Evolutionary conservation across 306 rosid species (phyloP).

Genomic region (Lagenaria siceraria): DNA sequence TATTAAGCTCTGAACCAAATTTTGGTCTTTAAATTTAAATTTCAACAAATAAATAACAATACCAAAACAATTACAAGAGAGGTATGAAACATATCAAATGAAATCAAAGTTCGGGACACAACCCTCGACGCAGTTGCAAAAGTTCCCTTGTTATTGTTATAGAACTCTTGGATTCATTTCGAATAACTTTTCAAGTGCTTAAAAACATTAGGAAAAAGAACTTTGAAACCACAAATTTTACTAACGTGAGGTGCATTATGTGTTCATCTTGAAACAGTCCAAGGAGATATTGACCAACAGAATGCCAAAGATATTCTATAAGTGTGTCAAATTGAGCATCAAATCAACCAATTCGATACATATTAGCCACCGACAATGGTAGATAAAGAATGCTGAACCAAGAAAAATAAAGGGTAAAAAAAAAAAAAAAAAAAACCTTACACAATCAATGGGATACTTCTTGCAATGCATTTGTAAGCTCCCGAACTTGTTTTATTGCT

Average conservation of each 20-base stretch:
- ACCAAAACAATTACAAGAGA: background rate
- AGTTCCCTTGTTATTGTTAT: background rate
- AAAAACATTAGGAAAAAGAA: no score
- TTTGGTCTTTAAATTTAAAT: background rate
- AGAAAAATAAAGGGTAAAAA: background rate
- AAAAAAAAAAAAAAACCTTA: background rate
- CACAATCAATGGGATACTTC: constrained; percentile 23
- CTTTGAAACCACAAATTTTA: background rate
- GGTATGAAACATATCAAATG: background rate
- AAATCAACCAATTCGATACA: constrained; percentile 7
- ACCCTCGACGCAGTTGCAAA: background rate
- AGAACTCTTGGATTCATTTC: no score
- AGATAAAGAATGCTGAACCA: constrained; percentile 3
- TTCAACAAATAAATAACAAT: background rate
- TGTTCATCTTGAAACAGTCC: background rate
- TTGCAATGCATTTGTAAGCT: constrained; percentile 69
- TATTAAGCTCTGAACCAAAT: background rate
- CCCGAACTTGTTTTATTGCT: constrained; percentile 70
- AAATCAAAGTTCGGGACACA: background rate
- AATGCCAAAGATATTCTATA: background rate
- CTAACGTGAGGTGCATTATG: background rate
- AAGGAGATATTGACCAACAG: background rate
- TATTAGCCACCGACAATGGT: constrained; percentile 1
- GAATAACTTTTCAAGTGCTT: background rate
- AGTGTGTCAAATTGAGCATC: constrained; percentile 2